Percentiles rank a stretch among this genome's conserved stretches.
Conservation (phyloP, 176 grass and related monocot genomes). For the Bolboschoenus planiculmis region DNA sequence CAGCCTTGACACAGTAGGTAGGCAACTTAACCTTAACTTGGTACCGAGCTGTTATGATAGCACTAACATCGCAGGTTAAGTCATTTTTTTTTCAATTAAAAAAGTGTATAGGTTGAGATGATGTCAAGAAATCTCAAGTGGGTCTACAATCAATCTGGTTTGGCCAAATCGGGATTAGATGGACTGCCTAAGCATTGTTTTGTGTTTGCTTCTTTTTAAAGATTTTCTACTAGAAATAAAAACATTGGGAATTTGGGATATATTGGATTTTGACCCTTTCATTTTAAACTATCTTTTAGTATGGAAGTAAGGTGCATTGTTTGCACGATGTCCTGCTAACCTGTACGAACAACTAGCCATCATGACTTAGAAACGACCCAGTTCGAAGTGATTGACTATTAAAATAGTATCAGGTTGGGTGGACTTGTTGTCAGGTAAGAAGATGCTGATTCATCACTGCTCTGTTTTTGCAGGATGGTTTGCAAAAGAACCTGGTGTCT, state of each 20-base stretch:
- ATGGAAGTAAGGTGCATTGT: not conserved
- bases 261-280: not conserved
- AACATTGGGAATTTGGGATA: not conserved
- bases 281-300: not conserved
- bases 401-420: not conserved
- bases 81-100: not conserved
- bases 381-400: not conserved
- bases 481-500: slow-evolving; percentile 70
- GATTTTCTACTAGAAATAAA: not conserved
- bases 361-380: not conserved
- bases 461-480: slow-evolving; percentile 56
- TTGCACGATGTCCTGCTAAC: not conserved
- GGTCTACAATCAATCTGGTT: not conserved
- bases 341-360: slow-evolving; percentile 1
- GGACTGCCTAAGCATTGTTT: not conserved
- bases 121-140: not conserved
- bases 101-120: not conserved
- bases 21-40: not conserved
- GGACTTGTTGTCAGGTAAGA: not conserved
- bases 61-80: not conserved
- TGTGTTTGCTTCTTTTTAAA: not conserved
- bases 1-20: slow-evolving; percentile 94
- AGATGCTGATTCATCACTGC: not conserved
- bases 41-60: not conserved
- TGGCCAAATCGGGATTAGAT: not conserved